Evolutionary conservation across 495 filamentous ascomycete genomes (phyloP).

Genomic region (Aspergillus mulundensis): DNA sequence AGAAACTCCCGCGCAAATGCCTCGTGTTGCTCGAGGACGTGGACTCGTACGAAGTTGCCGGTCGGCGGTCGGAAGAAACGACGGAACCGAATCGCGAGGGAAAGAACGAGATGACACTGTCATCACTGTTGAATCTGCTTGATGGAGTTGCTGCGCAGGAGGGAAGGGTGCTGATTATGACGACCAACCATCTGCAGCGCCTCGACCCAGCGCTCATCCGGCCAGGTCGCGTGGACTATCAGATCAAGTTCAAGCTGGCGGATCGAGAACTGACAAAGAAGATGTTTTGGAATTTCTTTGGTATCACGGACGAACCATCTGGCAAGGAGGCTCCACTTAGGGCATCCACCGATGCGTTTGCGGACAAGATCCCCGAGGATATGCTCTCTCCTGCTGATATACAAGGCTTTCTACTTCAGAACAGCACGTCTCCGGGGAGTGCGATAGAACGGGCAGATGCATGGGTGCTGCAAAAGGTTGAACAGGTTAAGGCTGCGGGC

Average conservation of each 20-base stretch:
- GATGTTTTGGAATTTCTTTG: constrained; percentile 51
- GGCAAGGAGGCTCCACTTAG: too few species aligned
- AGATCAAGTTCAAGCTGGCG: constrained; percentile 53
- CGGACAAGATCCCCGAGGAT: constrained; percentile 43
- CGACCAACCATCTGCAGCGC: constrained; percentile 71
- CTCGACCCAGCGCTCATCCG: constrained; percentile 74
- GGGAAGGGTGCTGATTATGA: constrained; percentile 79
- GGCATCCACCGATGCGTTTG: constrained; percentile 42
- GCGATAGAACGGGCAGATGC: constrained; percentile 51
- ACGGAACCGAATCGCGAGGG: neutral
- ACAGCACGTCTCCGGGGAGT: constrained; percentile 51
- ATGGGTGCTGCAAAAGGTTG: constrained; percentile 44
- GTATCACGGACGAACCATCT: constrained; percentile 6
- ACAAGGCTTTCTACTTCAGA: constrained; percentile 58
- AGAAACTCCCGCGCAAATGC: constrained; percentile 33
- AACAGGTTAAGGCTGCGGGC: too few species aligned
- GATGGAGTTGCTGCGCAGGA: constrained; percentile 81
- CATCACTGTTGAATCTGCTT: constrained; percentile 76
- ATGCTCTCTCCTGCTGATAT: constrained; percentile 62
- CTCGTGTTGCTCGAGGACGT: constrained; percentile 38
- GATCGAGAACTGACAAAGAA: constrained; percentile 29
- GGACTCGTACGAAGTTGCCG: constrained; percentile 43
- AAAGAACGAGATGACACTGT: constrained; percentile 53
- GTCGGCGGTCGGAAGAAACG: constrained; percentile 40
- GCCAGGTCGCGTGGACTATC: constrained; percentile 64